Conservation (phyloP, 495 filamentous ascomycete species). For the Usnea hakonensis region DNA sequence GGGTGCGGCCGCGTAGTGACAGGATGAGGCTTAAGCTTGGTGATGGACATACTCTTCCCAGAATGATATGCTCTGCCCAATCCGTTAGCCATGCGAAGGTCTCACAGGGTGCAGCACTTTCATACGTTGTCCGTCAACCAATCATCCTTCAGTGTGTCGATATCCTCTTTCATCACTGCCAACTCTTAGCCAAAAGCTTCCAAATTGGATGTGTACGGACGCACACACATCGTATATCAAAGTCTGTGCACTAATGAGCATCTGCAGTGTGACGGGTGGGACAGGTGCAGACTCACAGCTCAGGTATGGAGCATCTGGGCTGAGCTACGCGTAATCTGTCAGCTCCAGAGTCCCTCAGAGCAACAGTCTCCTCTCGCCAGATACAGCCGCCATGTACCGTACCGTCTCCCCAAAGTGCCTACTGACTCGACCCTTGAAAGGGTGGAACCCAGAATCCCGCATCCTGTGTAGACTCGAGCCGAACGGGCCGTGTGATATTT, state of each 20-base stretch:
- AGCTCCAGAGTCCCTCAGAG: background rate
- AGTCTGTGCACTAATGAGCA: slow-evolving; percentile 39
- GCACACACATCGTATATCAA: slow-evolving; percentile 62
- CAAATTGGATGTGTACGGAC: slow-evolving; percentile 13
- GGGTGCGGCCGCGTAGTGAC: background rate
- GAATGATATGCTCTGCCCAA: slow-evolving; percentile 71
- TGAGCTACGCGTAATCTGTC: slow-evolving; percentile 36
- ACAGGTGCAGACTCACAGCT: slow-evolving; percentile 49
- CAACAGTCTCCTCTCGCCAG: background rate
- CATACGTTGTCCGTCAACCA: slow-evolving; percentile 98
- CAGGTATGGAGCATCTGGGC: slow-evolving; percentile 63
- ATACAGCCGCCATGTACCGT: slow-evolving; percentile 9
- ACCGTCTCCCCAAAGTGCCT: slow-evolving; percentile 37
- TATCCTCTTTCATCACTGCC: slow-evolving; percentile 72
- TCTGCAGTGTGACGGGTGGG: background rate
- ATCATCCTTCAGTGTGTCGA: slow-evolving; percentile 79
- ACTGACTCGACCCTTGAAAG: slow-evolving; percentile 35
- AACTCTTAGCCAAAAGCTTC: slow-evolving; percentile 10
- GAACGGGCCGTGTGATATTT: too few relatives aligned
- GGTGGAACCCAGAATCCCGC: slow-evolving; percentile 31
- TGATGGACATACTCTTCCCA: slow-evolving; percentile 79
- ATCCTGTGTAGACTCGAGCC: background rate
- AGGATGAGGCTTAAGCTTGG: background rate
- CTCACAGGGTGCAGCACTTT: slow-evolving; percentile 6
- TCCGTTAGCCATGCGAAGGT: background rate